Percentiles rank a stretch among this genome's conserved stretches.
Evolutionary conservation across 2,329 filamentous ascomycete species (phyloP).

Genomic region (Apiospora hydei): DNA sequence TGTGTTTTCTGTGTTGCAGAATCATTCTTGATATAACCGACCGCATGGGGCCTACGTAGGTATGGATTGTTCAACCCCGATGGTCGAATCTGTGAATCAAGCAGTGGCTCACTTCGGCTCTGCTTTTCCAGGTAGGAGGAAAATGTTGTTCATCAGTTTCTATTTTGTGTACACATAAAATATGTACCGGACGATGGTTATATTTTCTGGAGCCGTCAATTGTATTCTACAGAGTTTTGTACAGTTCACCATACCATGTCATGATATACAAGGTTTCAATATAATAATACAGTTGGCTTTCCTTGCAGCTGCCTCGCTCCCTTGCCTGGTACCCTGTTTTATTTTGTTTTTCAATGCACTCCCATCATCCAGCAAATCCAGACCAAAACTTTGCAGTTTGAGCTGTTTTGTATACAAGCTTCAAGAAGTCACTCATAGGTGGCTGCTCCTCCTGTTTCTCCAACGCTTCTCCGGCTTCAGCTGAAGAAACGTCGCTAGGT

Average conservation of each 20-base stretch:
- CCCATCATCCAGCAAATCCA: neutral
- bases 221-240: neutral
- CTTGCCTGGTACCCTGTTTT: neutral
- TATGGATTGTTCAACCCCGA: too few species aligned
- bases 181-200: neutral
- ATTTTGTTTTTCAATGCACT: neutral
- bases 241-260: neutral
- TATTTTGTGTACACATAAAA: neutral
- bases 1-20: too few species aligned
- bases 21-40: neutral
- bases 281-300: neutral
- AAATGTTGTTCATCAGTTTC: neutral
- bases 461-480: neutral
- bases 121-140: too few species aligned
- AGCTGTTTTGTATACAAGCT: neutral
- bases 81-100: too few species aligned
- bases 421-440: neutral
- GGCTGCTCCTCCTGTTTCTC: neutral
- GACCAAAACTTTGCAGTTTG: slow-evolving; percentile 10
- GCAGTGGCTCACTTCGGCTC: neutral
- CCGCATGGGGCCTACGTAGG: neutral
- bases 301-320: neutral
- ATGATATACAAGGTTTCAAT: neutral
- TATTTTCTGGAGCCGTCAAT: neutral
- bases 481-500: neutral